Conservation (phyloP, 257 asterid species). For the Solanum etuberosum region DNA sequence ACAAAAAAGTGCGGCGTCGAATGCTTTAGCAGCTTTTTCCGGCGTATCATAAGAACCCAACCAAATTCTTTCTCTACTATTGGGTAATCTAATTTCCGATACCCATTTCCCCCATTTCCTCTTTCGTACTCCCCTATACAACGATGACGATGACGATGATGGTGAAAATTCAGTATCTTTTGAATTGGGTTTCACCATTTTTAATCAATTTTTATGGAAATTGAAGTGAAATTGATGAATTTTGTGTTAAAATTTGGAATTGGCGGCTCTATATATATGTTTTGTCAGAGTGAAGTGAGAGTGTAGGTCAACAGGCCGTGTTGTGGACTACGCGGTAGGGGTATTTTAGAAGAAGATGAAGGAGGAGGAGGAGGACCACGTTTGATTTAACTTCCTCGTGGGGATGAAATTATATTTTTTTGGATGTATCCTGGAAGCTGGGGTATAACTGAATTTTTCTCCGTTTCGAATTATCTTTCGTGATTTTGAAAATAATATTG, state of each 20-base stretch:
- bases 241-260: background rate
- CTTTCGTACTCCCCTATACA: constrained; percentile 55
- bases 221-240: background rate
- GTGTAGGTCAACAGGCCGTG: constrained; percentile 20
- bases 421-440: background rate
- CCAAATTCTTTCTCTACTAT: constrained; percentile 69
- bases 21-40: constrained; percentile 70
- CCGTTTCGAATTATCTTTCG: background rate
- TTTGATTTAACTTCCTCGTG: background rate
- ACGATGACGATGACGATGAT: constrained; percentile 17
- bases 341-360: background rate
- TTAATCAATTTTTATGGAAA: background rate
- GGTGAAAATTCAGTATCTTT: background rate
- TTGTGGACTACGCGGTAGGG: constrained; percentile 9
- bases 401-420: background rate
- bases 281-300: background rate
- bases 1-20: constrained; percentile 60
- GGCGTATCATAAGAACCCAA: constrained; percentile 62
- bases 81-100: constrained; percentile 62
- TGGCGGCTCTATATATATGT: constrained; percentile 51
- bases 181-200: constrained; percentile 38
- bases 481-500: background rate
- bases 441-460: background rate
- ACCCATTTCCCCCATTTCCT: constrained; percentile 76
- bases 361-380: background rate